These are phyloP conservation scores for Erodium moschatum DNA, from an alignment of 441 rosid genomes.

Conservation along the genomic window DNA sequence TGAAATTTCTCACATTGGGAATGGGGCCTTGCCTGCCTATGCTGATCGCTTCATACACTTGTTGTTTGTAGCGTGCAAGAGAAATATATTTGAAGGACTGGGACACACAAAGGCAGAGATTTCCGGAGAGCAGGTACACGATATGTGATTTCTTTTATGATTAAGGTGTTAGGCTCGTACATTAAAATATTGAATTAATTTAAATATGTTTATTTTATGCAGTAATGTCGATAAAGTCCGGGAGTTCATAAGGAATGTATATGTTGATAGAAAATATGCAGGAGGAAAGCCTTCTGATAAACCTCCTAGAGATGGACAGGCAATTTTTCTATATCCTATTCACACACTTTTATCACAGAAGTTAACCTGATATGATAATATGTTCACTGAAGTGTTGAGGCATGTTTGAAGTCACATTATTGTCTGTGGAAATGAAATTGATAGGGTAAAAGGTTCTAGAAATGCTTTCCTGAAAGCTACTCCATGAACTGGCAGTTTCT, in stretches of 20 bases:
- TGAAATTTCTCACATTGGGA: constrained; percentile 14
- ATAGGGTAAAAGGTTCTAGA: not conserved
- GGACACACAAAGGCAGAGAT: constrained; percentile 79
- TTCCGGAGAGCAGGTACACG: constrained; percentile 70
- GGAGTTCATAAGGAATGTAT: constrained; percentile 73
- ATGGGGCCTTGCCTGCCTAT: constrained; percentile 15
- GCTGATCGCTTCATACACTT: constrained; percentile 19
- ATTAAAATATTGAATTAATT: constrained; percentile 11
- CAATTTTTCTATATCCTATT: constrained; percentile 13
- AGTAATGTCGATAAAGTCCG: constrained; percentile 71
- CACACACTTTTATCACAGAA: not conserved
- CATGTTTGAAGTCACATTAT: not conserved
- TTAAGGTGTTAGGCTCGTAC: constrained; percentile 12
- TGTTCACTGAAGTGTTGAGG: not conserved
- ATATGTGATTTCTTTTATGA: constrained; percentile 19
- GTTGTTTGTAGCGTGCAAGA: constrained; percentile 69
- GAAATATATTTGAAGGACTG: constrained; percentile 73
- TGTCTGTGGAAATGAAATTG: not conserved
- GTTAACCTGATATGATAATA: not conserved
- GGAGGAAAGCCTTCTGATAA: constrained; percentile 55
- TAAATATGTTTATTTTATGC: constrained; percentile 25
- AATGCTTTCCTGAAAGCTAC: not conserved
- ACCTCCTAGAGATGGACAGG: constrained; percentile 75
- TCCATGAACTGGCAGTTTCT: not conserved
- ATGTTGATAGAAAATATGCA: constrained; percentile 69